These are phyloP conservation scores for Xylariaceae sp. DNA, from an alignment of 2,329 filamentous ascomycete genomes.

Conservation along the genomic window DNA sequence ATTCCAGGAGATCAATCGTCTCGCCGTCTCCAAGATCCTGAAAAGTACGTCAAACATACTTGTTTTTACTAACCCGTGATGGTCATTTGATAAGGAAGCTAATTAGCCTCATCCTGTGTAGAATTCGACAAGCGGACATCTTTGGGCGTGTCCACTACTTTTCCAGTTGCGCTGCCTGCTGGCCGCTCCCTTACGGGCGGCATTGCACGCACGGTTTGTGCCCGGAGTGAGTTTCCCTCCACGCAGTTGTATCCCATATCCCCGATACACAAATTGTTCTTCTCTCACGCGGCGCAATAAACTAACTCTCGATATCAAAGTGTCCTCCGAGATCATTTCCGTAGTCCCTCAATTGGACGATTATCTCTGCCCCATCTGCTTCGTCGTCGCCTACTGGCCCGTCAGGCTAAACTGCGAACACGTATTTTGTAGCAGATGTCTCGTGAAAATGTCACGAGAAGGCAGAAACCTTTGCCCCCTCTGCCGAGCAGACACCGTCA, in stretches of 20 bases:
- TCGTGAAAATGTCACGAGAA: constrained; percentile 71
- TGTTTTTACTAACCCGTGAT: too few relatives aligned
- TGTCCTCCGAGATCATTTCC: constrained; percentile 65
- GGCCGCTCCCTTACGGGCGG: constrained; percentile 58
- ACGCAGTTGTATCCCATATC: too few relatives aligned
- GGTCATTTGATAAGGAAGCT: constrained; percentile 7
- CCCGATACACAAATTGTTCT: too few relatives aligned
- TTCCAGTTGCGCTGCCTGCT: constrained; percentile 54
- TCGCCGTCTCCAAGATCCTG: constrained; percentile 73
- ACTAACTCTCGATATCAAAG: constrained; percentile 33
- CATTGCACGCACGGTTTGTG: constrained; percentile 70
- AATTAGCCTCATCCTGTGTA: constrained; percentile 30
- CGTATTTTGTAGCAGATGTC: constrained; percentile 77
- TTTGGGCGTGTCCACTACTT: constrained; percentile 59
- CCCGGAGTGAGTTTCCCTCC: constrained; percentile 33
- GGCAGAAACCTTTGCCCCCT: constrained; percentile 66
- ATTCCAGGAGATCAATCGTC: constrained; percentile 78
- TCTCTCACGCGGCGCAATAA: background rate
- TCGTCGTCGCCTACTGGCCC: constrained; percentile 72
- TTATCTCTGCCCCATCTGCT: constrained; percentile 76
- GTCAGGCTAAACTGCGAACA: constrained; percentile 71
- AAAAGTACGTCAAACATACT: constrained; percentile 55
- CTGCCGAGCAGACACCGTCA: constrained; percentile 66
- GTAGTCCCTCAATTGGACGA: constrained; percentile 79
- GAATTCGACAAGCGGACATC: constrained; percentile 84